Conservation (phyloP, 495 filamentous ascomycete genomes). For the Glarea lozoyensis region DNA sequence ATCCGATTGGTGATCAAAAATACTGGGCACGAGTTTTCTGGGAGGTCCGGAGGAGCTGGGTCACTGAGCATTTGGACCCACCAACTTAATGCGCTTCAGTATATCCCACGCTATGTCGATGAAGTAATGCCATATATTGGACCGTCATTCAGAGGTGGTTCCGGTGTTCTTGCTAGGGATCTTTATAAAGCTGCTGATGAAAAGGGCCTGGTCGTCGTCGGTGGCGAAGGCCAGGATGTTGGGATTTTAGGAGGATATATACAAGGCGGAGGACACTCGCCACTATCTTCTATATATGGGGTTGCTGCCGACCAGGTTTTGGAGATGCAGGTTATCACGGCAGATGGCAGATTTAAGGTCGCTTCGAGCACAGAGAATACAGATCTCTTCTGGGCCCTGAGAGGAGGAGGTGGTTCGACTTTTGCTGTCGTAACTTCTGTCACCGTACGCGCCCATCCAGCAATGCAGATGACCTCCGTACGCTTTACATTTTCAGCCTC, state of each 20-base stretch:
- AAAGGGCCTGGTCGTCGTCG: conserved; percentile 41
- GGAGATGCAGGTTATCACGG: conserved; percentile 50
- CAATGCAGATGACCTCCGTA: conserved; percentile 12
- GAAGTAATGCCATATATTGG: conserved; percentile 26
- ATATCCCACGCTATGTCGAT: conserved; percentile 5
- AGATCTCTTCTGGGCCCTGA: conserved; percentile 51
- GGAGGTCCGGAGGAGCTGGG: conserved; percentile 23
- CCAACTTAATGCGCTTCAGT: conserved; percentile 11
- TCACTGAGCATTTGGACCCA: conserved; percentile 18
- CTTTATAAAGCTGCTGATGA: conserved; percentile 34
- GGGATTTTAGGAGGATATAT: conserved; percentile 42
- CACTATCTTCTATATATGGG: conserved; percentile 44
- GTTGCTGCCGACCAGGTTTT: conserved; percentile 55
- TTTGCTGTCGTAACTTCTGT: conserved; percentile 13
- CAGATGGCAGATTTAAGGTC: conserved; percentile 39
- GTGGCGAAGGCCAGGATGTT: conserved; percentile 27
- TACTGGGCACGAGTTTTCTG: conserved; percentile 52
- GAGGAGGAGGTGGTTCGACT: conserved; percentile 34
- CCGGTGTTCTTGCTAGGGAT: conserved; percentile 49
- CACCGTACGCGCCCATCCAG: conserved; percentile 6
- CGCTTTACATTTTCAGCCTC: background rate
- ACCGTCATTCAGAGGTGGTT: conserved; percentile 32
- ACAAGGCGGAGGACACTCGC: conserved; percentile 53
- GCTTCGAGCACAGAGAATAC: conserved; percentile 20
- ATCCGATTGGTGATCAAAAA: conserved; percentile 55